Base-by-base conservation (phyloP, 2,329 filamentous ascomycete genomes). In the Claviceps sorghi region DNA sequence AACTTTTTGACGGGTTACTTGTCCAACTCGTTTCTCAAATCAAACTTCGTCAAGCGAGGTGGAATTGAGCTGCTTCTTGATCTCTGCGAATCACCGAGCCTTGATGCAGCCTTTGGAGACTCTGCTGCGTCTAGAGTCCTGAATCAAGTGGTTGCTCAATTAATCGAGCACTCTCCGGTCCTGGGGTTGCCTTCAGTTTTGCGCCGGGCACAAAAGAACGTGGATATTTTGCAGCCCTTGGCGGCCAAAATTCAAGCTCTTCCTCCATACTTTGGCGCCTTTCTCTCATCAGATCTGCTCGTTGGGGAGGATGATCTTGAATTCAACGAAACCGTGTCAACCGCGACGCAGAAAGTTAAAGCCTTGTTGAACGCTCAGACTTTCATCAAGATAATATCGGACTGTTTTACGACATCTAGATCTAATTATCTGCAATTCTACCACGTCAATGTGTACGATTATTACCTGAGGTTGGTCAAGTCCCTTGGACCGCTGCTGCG, bases 1-100 rank as follows among this genome's bases (percentile, higher is more conserved):
- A 84, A 80, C 49, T 98, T 98, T 64, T 69, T 98, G 46, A 67
- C 68, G 10, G 62, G 84, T 1, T 91, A 93, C 64, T 80, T 93
- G 54, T 78, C 80, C 56, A 95, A 94, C 61, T 74, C 78, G 53
- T 75, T 75, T 36, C 77, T 94, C 59, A 90, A 86, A 65, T 71
- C 75, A 19, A 77, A 78, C 26, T 91, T 96, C 61, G 81, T 93
- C 56, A 80, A 86, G 52, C 77, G 78, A 49, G 88, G 89, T 53
- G 93, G 88, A 7, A 81, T 91, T 26, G 88, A 96, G 65, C 75
- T 85, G 49, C 74, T 97, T 21, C 74, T 98, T 51, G 88, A 96
- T 62, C 80, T 96, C 52, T 84, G 84, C 42, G 87, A 86, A 51
- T 79, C 90, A 32, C 85, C 88, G 5, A 90, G 88, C 64, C 75